Evolutionary conservation across 257 asterid species (phyloP).

Genomic region (Fraxinus americana): DNA sequence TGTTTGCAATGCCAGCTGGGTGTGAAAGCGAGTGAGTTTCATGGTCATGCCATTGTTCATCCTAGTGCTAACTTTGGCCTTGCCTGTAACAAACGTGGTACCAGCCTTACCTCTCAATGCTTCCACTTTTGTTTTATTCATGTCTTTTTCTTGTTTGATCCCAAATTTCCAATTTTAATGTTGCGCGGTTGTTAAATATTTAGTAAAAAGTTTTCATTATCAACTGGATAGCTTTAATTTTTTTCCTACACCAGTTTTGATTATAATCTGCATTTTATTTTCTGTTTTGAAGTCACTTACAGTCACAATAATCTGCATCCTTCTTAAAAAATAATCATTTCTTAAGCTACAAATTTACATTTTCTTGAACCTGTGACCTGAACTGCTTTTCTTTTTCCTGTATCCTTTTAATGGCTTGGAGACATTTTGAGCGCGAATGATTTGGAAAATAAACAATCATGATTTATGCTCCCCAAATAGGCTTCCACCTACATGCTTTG

Average conservation of each 20-base stretch:
- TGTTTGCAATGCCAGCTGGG: conserved; percentile 53
- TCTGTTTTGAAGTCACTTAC: neutral
- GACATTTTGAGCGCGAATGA: neutral
- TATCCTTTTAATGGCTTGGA: neutral
- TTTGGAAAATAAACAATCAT: neutral
- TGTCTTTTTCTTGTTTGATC: neutral
- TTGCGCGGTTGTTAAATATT: neutral
- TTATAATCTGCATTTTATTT: neutral
- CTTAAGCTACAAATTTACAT: neutral
- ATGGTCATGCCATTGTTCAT: conserved; percentile 52
- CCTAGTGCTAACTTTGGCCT: conserved; percentile 31
- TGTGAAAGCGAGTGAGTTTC: conserved; percentile 52
- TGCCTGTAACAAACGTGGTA: conserved; percentile 46
- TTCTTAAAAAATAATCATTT: too few species aligned
- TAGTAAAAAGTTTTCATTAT: neutral
- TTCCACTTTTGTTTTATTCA: neutral
- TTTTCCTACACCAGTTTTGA: neutral
- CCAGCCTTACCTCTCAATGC: conserved; percentile 17
- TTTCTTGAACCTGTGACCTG: neutral
- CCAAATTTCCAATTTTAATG: too few species aligned
- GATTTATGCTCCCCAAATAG: neutral
- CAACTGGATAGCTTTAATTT: neutral
- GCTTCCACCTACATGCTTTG: neutral
- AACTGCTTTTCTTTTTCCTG: neutral
- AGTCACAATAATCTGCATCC: neutral